Evolutionary conservation across 768 basidiomycete species (phyloP).

Genomic region (Kwoniella mangroviensis): DNA sequence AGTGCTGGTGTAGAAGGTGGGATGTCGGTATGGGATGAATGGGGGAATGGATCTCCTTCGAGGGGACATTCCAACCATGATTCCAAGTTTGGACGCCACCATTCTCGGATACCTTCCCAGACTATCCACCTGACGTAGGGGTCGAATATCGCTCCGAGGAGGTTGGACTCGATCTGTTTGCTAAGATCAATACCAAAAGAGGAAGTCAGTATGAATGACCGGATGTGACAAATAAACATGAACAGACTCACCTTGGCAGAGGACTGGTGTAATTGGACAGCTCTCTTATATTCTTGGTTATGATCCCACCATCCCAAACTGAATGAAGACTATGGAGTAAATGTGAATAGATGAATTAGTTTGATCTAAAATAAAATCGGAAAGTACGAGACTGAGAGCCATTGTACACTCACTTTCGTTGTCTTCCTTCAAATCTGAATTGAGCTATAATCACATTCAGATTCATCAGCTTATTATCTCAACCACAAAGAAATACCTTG

Average conservation of each 20-base stretch:
- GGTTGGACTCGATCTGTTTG: conserved; percentile 67
- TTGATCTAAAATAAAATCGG: conserved; percentile 17
- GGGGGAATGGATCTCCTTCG: conserved; percentile 53
- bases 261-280: conserved; percentile 80
- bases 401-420: conserved; percentile 67
- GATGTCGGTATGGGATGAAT: conserved; percentile 38
- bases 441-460: conserved; percentile 59
- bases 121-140: conserved; percentile 83
- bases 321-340: conserved; percentile 70
- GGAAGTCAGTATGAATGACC: background rate
- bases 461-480: conserved; percentile 5
- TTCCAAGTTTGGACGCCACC: conserved; percentile 68
- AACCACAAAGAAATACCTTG: no score
- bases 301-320: conserved; percentile 81
- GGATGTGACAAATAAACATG: background rate
- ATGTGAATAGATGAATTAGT: background rate
- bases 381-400: background rate
- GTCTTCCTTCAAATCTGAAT: conserved; percentile 72
- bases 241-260: conserved; percentile 63
- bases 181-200: conserved; percentile 25
- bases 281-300: conserved; percentile 78
- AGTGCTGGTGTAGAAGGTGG: conserved; percentile 26
- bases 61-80: conserved; percentile 73
- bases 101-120: conserved; percentile 76
- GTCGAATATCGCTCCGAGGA: conserved; percentile 83